These are phyloP conservation scores for Fusarium agapanthi DNA, from an alignment of 2,329 filamentous ascomycete genomes.

Conservation along the genomic window DNA sequence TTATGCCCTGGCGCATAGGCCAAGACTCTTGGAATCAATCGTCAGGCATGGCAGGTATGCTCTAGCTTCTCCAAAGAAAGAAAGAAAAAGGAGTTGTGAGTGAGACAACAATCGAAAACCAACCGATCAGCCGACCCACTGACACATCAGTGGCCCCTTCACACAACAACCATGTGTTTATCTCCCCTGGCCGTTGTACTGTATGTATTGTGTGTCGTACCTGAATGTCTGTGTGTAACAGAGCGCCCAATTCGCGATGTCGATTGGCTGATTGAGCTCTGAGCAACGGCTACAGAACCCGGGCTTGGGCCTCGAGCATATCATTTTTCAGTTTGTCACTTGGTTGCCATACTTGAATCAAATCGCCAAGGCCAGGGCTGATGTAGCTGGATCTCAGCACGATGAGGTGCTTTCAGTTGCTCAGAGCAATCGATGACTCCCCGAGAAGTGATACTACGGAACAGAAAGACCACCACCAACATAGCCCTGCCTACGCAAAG, in stretches of 20 bases:
- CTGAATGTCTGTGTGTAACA: constrained; percentile 9
- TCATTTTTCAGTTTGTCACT: neutral
- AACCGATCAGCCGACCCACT: neutral
- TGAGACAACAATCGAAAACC: constrained; percentile 4
- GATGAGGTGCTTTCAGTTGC: neutral
- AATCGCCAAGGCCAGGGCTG: neutral
- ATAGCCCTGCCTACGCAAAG: neutral
- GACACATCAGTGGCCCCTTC: neutral
- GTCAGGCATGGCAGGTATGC: constrained; percentile 9
- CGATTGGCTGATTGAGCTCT: constrained; percentile 2
- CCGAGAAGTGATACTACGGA: neutral
- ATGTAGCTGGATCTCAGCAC: neutral
- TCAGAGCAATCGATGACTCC: neutral
- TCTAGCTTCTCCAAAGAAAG: neutral
- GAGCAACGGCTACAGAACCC: constrained; percentile 10
- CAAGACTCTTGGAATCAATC: neutral
- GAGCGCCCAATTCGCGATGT: neutral
- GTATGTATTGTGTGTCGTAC: neutral
- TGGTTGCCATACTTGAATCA: neutral
- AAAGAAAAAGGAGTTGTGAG: constrained; percentile 12
- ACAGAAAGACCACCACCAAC: neutral
- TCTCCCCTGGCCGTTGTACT: neutral
- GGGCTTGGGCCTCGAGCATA: neutral
- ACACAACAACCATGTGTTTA: constrained; percentile 14
- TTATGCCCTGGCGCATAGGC: neutral